phyloP scores from a whole-genome alignment of 306 rosid genomes.

The Coriaria nepalensis region DNA sequence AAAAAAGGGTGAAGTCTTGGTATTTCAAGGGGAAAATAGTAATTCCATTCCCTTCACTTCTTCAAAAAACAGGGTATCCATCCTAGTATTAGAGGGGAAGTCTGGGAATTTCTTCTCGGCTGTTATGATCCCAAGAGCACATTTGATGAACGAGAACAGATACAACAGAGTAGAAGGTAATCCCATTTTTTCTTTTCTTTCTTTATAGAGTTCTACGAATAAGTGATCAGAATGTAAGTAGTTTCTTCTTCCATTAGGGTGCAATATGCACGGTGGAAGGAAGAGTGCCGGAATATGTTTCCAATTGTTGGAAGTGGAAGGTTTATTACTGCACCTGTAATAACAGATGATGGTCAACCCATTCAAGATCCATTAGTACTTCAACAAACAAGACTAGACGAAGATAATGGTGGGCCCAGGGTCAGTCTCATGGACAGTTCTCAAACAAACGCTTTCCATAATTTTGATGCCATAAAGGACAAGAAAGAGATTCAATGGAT shows the following conservation, averaged over 20 bases:
- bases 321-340: conserved; percentile 78
- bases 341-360: conserved; percentile 69
- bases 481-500: conserved; percentile 79
- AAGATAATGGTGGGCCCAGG: not conserved
- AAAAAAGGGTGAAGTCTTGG: too few species aligned
- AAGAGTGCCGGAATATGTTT: conserved; percentile 74
- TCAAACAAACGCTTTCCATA: conserved; percentile 18
- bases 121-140: conserved; percentile 77
- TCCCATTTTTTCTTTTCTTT: conserved; percentile 2
- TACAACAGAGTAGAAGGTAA: conserved; percentile 66
- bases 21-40: too few species aligned
- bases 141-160: conserved; percentile 78
- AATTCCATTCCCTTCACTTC: conserved; percentile 6
- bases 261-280: conserved; percentile 70
- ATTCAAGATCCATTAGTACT: conserved; percentile 70
- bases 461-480: conserved; percentile 38
- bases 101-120: conserved; percentile 97
- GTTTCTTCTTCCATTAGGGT: conserved; percentile 26
- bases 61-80: conserved; percentile 63
- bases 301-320: conserved; percentile 93
- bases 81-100: conserved; percentile 96
- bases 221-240: not conserved
- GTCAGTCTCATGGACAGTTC: conserved; percentile 7
- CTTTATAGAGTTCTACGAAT: not conserved
- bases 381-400: conserved; percentile 44